Evolutionary conservation across 495 filamentous ascomycete genomes (phyloP).

Genomic region (Talaromyces thailandensis): DNA sequence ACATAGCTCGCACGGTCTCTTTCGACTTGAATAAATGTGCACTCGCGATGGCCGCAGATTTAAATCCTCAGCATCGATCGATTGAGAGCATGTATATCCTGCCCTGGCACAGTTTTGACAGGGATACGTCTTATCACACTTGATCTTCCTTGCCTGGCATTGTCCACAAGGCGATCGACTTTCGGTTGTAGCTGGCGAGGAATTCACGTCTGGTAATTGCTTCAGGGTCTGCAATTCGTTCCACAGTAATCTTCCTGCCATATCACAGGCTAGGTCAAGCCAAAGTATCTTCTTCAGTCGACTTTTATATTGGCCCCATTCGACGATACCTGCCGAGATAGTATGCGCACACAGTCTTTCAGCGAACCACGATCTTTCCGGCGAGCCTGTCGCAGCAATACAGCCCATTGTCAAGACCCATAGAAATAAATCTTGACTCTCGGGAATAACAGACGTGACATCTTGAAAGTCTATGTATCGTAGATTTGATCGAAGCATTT

Average conservation of each 20-base stretch:
- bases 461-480: not conserved
- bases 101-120: not conserved
- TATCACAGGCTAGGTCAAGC: constrained; percentile 27
- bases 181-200: not conserved
- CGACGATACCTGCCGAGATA: constrained; percentile 9
- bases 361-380: constrained; percentile 24
- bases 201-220: not conserved
- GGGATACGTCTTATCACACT: not conserved
- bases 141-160: not conserved
- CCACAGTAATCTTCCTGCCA: constrained; percentile 20
- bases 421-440: constrained; percentile 9
- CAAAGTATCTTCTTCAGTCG: constrained; percentile 22
- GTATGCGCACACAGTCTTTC: constrained; percentile 13
- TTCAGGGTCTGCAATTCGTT: constrained; percentile 13
- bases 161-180: not conserved
- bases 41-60: not conserved
- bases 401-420: constrained; percentile 30
- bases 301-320: constrained; percentile 17
- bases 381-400: constrained; percentile 21
- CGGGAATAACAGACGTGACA: not conserved
- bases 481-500: constrained; percentile 10
- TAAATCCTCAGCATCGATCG: not conserved
- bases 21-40: not conserved
- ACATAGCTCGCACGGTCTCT: not conserved
- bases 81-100: not conserved